Evolutionary conservation across 179 eudicot genomes (phyloP), one percentile per base, ranked within the genome.

Genomic region (Beta lomatogona): DNA sequence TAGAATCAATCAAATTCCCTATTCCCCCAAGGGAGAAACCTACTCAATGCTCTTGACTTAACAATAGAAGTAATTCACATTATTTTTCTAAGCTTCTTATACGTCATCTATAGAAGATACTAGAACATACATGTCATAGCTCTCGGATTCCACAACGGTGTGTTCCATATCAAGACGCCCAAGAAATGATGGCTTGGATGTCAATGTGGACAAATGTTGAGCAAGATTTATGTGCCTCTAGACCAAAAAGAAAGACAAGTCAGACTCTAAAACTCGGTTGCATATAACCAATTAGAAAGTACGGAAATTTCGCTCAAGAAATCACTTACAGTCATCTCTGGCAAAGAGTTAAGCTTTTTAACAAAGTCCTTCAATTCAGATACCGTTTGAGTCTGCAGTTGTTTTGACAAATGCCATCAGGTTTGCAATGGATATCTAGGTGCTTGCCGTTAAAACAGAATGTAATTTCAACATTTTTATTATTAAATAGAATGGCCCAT

Each of bases 181-280:
- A 84, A 88, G 93, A 87, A 97, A 94, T 80, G 95, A 86, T 69
- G 97, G 91, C 86, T 93, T 97, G 74, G 99, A 94, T 57, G 99
- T 93, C 76, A 88, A 89, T 57, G 97, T 91, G 65, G 94, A 84
- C 88, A 97, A 86, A 87, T 97, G 97, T 79, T 93, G 97, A 85
- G 97, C 99, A 84, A 97, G 98, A 86, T 92, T 94, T 82, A 97
- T 97, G 91, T 97, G 99, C 87, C 99, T 92, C 99, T 97, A 83
- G 69, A 85, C 81, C 82, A 87, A 80, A 71, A 80, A 75, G 31
- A 75, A 73, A 81, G 71, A 66, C 66, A 79, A 76, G 71, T 70
- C 69, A 63, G 46, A 59, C 36, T 77, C 75, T 76, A 45, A 71
- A 79, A 45, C 75, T 19, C 77, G 22, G n/a, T 45, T 52, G 50